A percentile compares a stretch with the other conserved stretches of the same genome.
phyloP scores from a whole-genome alignment of 1,284 basidiomycete genomes.

The Mycena sp. region DNA sequence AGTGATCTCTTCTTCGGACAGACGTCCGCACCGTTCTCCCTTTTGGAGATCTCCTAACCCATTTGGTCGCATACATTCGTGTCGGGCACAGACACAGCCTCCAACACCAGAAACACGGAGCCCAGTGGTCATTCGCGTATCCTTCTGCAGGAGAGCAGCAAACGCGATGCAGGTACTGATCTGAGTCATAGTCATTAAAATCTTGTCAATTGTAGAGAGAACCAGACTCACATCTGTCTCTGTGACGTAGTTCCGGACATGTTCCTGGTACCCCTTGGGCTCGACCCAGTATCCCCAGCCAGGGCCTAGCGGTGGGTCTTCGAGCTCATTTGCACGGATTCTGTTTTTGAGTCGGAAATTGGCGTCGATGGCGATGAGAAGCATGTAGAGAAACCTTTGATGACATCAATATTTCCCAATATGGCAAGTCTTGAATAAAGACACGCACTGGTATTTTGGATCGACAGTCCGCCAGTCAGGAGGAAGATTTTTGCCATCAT shows the following conservation, averaged over 20 bases:
- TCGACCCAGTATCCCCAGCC: slow-evolving; percentile 29
- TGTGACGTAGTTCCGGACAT: slow-evolving; percentile 26
- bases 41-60: slow-evolving; percentile 39
- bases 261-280: slow-evolving; percentile 25
- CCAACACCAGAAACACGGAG: slow-evolving; percentile 34
- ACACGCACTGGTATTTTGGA: slow-evolving; percentile 15
- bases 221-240: slow-evolving; percentile 33
- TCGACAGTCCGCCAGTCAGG: slow-evolving; percentile 16
- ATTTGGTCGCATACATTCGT: slow-evolving; percentile 35
- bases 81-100: slow-evolving; percentile 29
- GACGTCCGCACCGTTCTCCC: slow-evolving; percentile 35
- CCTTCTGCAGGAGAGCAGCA: slow-evolving; percentile 30
- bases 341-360: slow-evolving; percentile 39
- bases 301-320: slow-evolving; percentile 29
- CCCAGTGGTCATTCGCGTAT: slow-evolving; percentile 33
- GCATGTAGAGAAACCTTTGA: slow-evolving; percentile 36
- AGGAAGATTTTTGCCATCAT: slow-evolving; percentile 24
- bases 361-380: slow-evolving; percentile 37
- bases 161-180: slow-evolving; percentile 32
- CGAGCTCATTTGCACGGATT: slow-evolving; percentile 21
- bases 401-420: neutral
- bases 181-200: slow-evolving; percentile 19
- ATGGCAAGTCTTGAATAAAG: too few species aligned
- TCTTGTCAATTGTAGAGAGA: neutral
- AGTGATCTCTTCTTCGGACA: neutral